phyloP scores from a whole-genome alignment of 108 stramenopile species.

The Nitzschia palea region DNA sequence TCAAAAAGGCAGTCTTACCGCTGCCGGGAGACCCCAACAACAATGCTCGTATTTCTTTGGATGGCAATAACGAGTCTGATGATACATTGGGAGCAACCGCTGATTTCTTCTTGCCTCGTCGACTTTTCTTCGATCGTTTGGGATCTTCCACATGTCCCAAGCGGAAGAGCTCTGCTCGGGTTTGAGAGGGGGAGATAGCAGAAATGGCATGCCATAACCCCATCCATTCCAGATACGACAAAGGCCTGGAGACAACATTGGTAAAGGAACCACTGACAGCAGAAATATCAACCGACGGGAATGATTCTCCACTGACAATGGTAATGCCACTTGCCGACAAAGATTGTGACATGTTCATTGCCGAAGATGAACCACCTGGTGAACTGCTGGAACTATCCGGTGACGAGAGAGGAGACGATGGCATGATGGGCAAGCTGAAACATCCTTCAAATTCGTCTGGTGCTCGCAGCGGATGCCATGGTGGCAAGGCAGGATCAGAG shows the following conservation, averaged over 20 bases:
- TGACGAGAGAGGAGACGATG: slow-evolving; percentile 26
- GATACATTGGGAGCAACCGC: slow-evolving; percentile 14
- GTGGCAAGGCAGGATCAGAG: slow-evolving; percentile 57
- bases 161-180: slow-evolving; percentile 68
- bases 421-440: slow-evolving; percentile 57
- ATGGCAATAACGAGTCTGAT: slow-evolving; percentile 30
- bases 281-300: slow-evolving; percentile 65
- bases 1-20: slow-evolving; percentile 48
- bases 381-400: slow-evolving; percentile 10
- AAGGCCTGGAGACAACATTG: slow-evolving; percentile 31
- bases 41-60: slow-evolving; percentile 58
- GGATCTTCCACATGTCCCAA: slow-evolving; percentile 56
- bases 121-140: slow-evolving; percentile 18
- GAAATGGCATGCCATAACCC: slow-evolving; percentile 73
- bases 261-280: slow-evolving; percentile 9
- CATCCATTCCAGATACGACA: slow-evolving; percentile 80
- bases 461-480: slow-evolving; percentile 70
- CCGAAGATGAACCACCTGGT: slow-evolving; percentile 4
- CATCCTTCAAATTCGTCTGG: slow-evolving; percentile 51
- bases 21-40: slow-evolving; percentile 61
- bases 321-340: slow-evolving; percentile 76
- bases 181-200: slow-evolving; percentile 58
- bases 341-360: slow-evolving; percentile 41
- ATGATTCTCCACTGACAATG: slow-evolving; percentile 61
- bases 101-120: slow-evolving; percentile 6